Percentiles rank a stretch among this genome's conserved stretches.
These are phyloP conservation scores for Beta lomatogona DNA, from an alignment of 179 eudicot genomes.

Conservation along the genomic window DNA sequence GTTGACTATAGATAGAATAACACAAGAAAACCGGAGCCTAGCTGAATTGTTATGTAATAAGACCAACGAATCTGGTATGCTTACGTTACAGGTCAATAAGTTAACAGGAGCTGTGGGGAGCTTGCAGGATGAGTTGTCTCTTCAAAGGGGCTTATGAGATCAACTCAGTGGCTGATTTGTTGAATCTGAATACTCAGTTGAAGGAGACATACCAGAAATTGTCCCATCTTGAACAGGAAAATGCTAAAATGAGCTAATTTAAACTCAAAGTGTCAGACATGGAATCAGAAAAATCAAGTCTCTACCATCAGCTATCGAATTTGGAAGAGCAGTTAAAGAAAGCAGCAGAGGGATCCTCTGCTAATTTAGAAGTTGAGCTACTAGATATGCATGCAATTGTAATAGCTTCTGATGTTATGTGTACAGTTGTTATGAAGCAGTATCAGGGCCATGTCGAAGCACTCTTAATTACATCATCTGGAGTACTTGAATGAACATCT, in stretches of 20 bases:
- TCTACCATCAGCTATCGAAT: constrained; percentile 34
- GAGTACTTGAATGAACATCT: constrained; percentile 31
- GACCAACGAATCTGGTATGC: constrained; percentile 46
- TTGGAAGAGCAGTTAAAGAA: constrained; percentile 38
- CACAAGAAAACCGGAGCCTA: constrained; percentile 55
- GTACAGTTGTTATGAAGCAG: constrained; percentile 45
- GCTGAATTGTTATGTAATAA: constrained; percentile 41
- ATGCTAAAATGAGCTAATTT: constrained; percentile 46
- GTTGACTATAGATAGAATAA: constrained; percentile 44
- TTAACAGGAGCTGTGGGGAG: constrained; percentile 49
- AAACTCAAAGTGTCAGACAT: constrained; percentile 44
- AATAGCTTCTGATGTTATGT: constrained; percentile 56
- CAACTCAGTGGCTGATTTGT: constrained; percentile 47
- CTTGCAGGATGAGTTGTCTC: constrained; percentile 55
- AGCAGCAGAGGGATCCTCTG: constrained; percentile 33
- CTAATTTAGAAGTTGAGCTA: constrained; percentile 40
- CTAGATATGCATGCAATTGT: constrained; percentile 46
- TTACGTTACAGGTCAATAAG: constrained; percentile 51
- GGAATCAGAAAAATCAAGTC: constrained; percentile 47
- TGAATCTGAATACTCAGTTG: constrained; percentile 45
- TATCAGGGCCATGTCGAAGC: constrained; percentile 42
- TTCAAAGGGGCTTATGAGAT: constrained; percentile 48
- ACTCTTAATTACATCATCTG: constrained; percentile 40
- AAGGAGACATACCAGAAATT: constrained; percentile 43
- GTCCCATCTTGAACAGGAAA: constrained; percentile 36